Conservation (phyloP, 148 eudicot species). For the Dianthus caryophyllus region DNA sequence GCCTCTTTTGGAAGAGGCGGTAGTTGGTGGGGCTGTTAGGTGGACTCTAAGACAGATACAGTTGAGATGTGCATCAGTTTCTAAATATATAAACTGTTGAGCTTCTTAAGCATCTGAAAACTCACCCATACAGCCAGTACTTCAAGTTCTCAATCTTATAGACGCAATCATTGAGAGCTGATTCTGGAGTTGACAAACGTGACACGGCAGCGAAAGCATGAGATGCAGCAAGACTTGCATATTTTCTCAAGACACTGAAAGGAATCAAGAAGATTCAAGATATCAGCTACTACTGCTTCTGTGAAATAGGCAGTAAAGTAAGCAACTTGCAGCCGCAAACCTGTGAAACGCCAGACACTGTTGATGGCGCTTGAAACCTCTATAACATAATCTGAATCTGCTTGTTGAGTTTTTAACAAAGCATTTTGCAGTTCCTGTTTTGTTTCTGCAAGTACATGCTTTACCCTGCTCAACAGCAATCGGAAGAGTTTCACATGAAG, state of each 20-base stretch:
- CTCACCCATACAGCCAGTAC: conserved; percentile 66
- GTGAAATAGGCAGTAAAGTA: conserved; percentile 8
- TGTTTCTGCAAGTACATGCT: conserved; percentile 60
- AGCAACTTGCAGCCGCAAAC: conserved; percentile 31
- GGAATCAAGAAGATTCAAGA: conserved; percentile 9
- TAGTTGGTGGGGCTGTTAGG: conserved; percentile 78
- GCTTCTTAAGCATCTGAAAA: conserved; percentile 13
- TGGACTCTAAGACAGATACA: conserved; percentile 49
- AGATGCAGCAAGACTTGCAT: conserved; percentile 60
- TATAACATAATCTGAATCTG: conserved; percentile 64
- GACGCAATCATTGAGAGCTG: conserved; percentile 26
- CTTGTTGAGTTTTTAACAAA: conserved; percentile 47
- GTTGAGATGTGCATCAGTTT: conserved; percentile 16
- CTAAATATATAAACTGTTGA: neutral
- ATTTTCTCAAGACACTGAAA: conserved; percentile 59
- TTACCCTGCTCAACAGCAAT: conserved; percentile 48
- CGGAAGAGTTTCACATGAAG: neutral
- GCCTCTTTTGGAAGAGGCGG: conserved; percentile 34
- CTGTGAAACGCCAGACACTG: conserved; percentile 67
- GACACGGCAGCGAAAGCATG: conserved; percentile 49
- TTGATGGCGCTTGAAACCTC: conserved; percentile 82
- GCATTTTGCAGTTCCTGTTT: conserved; percentile 69
- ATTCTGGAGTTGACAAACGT: conserved; percentile 34
- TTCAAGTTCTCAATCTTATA: conserved; percentile 47
- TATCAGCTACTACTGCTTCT: neutral